Base-by-base conservation (phyloP, 129 eudicot species). In the Glebionis coronaria region DNA sequence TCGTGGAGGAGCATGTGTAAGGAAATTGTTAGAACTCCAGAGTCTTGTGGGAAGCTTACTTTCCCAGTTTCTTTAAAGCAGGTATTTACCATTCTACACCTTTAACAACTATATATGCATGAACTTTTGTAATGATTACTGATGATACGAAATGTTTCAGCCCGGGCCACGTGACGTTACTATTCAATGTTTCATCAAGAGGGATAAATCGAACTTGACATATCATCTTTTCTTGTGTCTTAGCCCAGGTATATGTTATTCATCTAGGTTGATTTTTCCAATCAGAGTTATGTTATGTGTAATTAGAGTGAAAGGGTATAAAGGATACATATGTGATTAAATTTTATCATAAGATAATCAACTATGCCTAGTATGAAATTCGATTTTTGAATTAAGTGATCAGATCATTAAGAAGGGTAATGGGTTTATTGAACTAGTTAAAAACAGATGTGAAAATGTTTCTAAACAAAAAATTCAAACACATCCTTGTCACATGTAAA, bases 1-100 rank as follows among this genome's bases (percentile, higher is more conserved):
- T 86, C 97, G 4, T 90, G 97, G 95, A 80, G 97, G 62, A 82
- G 87, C 61, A 84, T 90, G 97, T 90, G 97, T 80, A 84, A 86
- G 81, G 97, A 90, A 78, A 84, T 90, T 71, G 97, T 90, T 61
- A 76, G 83, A 76, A 75, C 77, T 69, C 97, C 97, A 5, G 97
- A 90, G 58, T 77, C 82, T 25, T 86, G 88, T 69, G 97, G 97
- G 51, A 90, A 90, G 77, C 83, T 90, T 51, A 90, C 97, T 67
- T 90, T 90, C 56, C 95, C 97, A 7, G 91, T 90, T 68, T 90
- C 97, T 1, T 73, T 90, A 56, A 90, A 90, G 82, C 95, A 90
- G 97, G 97, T 90, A 82, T 51, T 4, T 38, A 29, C 44, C 14
- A 57, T 68, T 27, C 66, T 55, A 3, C 56, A 46, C 29, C 42